phyloP scores from a whole-genome alignment of 768 basidiomycete genomes.

The Phallus indusiatus region DNA sequence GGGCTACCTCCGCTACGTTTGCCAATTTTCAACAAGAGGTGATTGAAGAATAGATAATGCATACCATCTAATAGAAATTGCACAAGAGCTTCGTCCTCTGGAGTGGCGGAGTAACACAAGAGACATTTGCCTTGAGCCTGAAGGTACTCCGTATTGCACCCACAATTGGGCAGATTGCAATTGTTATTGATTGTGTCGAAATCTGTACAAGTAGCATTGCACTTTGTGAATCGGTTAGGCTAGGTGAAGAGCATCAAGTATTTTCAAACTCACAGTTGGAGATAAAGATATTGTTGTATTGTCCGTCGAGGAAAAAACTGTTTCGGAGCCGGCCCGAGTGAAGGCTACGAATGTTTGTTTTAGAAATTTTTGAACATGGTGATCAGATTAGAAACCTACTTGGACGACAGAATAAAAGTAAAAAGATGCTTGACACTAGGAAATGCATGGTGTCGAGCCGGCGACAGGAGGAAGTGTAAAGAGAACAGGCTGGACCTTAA shows the following conservation, averaged over 20 bases:
- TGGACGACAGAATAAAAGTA: background rate
- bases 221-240: background rate
- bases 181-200: background rate
- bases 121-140: constrained; percentile 5
- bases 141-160: background rate
- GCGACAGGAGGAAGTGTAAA: background rate
- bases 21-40: background rate
- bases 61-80: constrained; percentile 5
- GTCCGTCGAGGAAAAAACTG: background rate
- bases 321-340: background rate
- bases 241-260: background rate
- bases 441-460: background rate
- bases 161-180: background rate
- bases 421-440: background rate
- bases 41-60: background rate
- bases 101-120: background rate
- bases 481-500: background rate
- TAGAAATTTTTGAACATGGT: background rate
- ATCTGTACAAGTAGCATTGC: background rate
- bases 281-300: background rate
- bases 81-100: background rate
- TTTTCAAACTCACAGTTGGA: background rate
- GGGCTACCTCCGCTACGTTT: background rate
- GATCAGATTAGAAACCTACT: background rate
- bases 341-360: background rate